Conservation (phyloP, 495 filamentous ascomycete genomes). For the Penicillium riverlandense region DNA sequence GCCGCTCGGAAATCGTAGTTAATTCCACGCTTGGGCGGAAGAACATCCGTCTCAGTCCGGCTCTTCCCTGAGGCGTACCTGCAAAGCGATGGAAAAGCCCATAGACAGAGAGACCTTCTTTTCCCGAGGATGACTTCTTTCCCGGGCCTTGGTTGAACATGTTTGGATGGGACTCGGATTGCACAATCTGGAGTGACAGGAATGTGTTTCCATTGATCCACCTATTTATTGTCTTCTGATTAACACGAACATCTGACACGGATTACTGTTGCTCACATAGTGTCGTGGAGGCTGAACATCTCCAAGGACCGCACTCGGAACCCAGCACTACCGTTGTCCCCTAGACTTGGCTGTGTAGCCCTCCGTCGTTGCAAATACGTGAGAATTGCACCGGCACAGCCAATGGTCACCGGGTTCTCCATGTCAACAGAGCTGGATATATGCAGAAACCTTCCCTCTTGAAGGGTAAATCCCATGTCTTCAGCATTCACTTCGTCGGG, state of each 20-base stretch:
- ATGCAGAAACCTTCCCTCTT: constrained; percentile 62
- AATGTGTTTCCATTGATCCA: constrained; percentile 78
- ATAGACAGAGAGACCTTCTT: constrained; percentile 85
- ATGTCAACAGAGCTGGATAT: constrained; percentile 71
- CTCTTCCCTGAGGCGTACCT: constrained; percentile 73
- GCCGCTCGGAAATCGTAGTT: constrained; percentile 63
- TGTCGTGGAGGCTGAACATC: constrained; percentile 70
- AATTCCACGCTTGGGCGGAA: constrained; percentile 70
- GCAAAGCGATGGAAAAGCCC: constrained; percentile 76
- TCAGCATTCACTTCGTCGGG: constrained; percentile 36
- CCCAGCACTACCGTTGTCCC: constrained; percentile 38
- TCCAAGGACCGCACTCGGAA: constrained; percentile 60
- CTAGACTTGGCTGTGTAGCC: constrained; percentile 50
- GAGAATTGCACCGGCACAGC: constrained; percentile 82
- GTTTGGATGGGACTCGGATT: constrained; percentile 78
- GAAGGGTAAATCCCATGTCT: constrained; percentile 41
- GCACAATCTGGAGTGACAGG: constrained; percentile 76
- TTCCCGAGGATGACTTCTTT: constrained; percentile 59
- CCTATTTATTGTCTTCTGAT: constrained; percentile 24
- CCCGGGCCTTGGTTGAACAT: constrained; percentile 73
- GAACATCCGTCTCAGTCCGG: constrained; percentile 72
- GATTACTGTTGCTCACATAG: constrained; percentile 49
- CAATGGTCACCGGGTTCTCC: constrained; percentile 65
- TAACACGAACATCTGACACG: no score
- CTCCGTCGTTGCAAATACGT: constrained; percentile 68